A percentile compares a stretch with the other conserved stretches of the same genome.
phyloP scores from a whole-genome alignment of 257 asterid genomes.

The Nicotiana knightiana region DNA sequence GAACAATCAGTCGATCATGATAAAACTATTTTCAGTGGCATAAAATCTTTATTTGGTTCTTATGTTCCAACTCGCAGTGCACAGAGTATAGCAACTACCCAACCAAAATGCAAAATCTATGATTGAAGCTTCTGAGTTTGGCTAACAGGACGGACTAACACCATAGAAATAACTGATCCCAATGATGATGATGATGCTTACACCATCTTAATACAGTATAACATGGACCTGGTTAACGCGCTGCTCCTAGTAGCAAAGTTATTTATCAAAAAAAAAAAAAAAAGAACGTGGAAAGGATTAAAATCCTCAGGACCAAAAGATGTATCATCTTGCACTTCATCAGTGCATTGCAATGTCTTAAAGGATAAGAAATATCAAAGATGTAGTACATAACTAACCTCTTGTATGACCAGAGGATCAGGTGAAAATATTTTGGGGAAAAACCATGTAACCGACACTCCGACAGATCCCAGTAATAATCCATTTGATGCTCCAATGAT shows the following conservation, averaged over 20 bases:
- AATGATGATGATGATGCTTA: not conserved
- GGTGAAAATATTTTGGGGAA: slow-evolving; percentile 77
- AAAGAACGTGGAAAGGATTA: not conserved
- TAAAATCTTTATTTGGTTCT: not conserved
- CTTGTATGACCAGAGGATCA: slow-evolving; percentile 63
- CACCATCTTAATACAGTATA: not conserved
- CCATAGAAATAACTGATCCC: not conserved
- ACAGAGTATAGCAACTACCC: not conserved
- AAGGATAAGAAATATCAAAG: not conserved
- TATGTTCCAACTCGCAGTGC: not conserved
- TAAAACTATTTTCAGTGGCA: not conserved
- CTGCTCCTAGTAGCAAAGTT: not conserved
- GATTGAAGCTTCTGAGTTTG: not conserved
- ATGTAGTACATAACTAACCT: slow-evolving; percentile 43
- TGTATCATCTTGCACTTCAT: not conserved
- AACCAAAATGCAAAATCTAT: not conserved
- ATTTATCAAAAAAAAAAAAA: not conserved
- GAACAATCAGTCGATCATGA: not conserved
- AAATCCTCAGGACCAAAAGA: not conserved
- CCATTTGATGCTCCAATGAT: slow-evolving; percentile 73
- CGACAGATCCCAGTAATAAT: slow-evolving; percentile 57
- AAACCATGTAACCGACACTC: slow-evolving; percentile 77
- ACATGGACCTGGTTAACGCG: not conserved
- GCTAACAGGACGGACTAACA: not conserved
- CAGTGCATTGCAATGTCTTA: not conserved